Conservation (phyloP, 306 rosid species). For the Trichosanthes truncata region DNA sequence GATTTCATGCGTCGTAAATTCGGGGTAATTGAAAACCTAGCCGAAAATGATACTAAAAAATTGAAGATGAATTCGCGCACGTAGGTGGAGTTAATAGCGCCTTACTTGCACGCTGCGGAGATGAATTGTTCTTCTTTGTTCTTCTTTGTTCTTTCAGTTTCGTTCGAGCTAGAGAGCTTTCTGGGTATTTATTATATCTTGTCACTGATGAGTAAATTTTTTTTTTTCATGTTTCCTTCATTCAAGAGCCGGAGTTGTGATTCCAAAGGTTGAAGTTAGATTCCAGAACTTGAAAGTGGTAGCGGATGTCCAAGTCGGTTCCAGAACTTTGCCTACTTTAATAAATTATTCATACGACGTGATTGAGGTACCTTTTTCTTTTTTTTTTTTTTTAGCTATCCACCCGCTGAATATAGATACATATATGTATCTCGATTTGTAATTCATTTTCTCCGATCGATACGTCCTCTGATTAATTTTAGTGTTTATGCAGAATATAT, state of each 20-base stretch:
- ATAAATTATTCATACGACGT: conserved; percentile 28
- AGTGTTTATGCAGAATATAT: conserved; percentile 28
- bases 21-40: not conserved
- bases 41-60: not conserved
- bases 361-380: conserved; percentile 35
- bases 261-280: conserved; percentile 56
- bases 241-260: conserved; percentile 52
- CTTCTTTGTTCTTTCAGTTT: not conserved
- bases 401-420: not conserved
- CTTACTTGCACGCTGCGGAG: not conserved
- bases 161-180: not conserved
- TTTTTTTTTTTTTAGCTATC: not conserved
- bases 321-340: conserved; percentile 71
- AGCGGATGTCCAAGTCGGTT: conserved; percentile 57
- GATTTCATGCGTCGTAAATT: not conserved
- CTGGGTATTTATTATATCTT: not conserved
- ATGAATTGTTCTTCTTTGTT: not conserved
- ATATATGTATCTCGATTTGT: not conserved
- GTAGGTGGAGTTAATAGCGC: not conserved
- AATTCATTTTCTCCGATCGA: not conserved
- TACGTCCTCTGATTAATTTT: not conserved
- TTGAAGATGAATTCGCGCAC: not conserved
- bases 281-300: conserved; percentile 40
- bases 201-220: not conserved
- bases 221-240: not conserved